These are phyloP conservation scores for Sporisorium exsertum DNA, from an alignment of 1,284 basidiomycete species.

Conservation along the genomic window DNA sequence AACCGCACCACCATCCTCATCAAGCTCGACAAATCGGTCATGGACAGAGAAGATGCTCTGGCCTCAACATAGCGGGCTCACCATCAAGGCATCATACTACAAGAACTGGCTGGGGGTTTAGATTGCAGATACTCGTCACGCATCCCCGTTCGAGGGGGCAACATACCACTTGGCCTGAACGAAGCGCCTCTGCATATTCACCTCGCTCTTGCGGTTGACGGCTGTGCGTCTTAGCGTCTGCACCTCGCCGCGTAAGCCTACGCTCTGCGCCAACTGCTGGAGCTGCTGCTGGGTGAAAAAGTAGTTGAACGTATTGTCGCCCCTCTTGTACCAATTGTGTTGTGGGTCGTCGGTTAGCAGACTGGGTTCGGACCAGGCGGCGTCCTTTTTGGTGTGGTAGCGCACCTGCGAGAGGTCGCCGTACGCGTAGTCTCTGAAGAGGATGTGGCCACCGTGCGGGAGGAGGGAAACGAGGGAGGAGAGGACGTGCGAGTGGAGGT, in stretches of 20 bases:
- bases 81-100: no score
- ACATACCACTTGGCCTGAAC: constrained; percentile 63
- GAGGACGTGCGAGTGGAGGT: constrained; percentile 47
- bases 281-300: constrained; percentile 67
- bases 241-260: constrained; percentile 53
- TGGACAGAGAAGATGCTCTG: constrained; percentile 65
- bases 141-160: neutral
- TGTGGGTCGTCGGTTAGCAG: constrained; percentile 51
- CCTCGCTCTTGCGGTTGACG: constrained; percentile 36
- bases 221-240: constrained; percentile 30
- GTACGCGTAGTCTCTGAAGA: constrained; percentile 69
- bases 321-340: constrained; percentile 65
- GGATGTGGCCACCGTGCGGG: constrained; percentile 40
- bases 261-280: constrained; percentile 15
- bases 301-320: constrained; percentile 70
- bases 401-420: constrained; percentile 69
- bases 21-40: constrained; percentile 63
- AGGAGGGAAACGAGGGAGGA: constrained; percentile 16
- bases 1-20: constrained; percentile 71
- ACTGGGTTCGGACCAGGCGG: constrained; percentile 65
- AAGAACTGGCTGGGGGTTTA: no score
- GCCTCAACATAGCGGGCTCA: no score
- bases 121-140: neutral
- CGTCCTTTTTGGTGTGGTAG: constrained; percentile 66
- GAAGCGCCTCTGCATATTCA: constrained; percentile 55